These are phyloP conservation scores for Penicillium sp. DNA, from an alignment of 2,329 filamentous ascomycete genomes.

Conservation along the genomic window DNA sequence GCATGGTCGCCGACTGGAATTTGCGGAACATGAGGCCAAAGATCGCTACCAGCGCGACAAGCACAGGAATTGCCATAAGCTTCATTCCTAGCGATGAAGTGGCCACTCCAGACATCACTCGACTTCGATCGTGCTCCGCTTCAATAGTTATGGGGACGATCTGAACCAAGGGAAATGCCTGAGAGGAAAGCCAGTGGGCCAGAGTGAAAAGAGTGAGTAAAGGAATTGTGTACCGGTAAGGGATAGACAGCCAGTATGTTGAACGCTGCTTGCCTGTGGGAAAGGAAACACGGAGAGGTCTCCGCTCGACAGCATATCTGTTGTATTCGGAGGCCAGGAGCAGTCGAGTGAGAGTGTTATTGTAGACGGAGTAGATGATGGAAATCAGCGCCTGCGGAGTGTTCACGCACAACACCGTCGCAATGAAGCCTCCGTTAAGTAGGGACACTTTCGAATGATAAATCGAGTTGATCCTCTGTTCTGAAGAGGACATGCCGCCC, in stretches of 20 bases:
- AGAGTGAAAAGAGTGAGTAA: background rate
- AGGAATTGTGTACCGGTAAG: constrained; percentile 37
- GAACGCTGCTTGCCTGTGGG: constrained; percentile 43
- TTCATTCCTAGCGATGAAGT: background rate
- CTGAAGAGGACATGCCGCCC: background rate
- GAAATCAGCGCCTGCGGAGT: background rate
- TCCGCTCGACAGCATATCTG: constrained; percentile 36
- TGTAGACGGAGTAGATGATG: background rate
- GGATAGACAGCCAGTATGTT: constrained; percentile 47
- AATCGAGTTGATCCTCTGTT: background rate
- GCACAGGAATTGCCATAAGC: background rate
- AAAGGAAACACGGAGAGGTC: constrained; percentile 44
- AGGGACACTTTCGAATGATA: background rate
- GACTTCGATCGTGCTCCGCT: background rate
- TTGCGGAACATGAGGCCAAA: background rate
- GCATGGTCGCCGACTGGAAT: background rate
- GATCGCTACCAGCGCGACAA: background rate
- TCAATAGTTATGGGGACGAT: background rate
- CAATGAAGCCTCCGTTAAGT: background rate
- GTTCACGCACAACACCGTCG: background rate
- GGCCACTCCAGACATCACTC: background rate
- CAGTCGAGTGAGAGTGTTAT: background rate
- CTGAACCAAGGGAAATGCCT: background rate
- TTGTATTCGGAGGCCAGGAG: constrained; percentile 34
- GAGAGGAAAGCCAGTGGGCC: background rate